Evolutionary conservation across 176 grass and related monocot species (phyloP).

Genomic region (Puya raimondii): DNA sequence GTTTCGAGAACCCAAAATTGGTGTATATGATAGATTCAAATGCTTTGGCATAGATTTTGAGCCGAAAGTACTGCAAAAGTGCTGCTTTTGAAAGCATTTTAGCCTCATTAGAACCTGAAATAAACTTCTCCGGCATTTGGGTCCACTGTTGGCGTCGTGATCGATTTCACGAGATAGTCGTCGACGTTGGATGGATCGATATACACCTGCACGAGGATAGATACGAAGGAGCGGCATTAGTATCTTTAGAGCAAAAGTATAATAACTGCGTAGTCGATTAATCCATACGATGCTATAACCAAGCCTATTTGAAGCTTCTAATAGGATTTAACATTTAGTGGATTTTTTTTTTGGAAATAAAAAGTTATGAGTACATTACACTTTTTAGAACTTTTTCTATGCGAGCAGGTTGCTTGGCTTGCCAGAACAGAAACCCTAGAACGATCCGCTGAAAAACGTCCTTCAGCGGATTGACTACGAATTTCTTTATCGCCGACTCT

Average conservation of each 20-base stretch:
- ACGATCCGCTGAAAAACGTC: slow-evolving; percentile 57
- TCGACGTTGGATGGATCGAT: slow-evolving; percentile 66
- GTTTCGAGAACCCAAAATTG: too few species aligned
- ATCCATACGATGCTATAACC: too few species aligned
- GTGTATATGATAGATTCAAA: too few species aligned
- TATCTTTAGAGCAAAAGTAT: too few species aligned
- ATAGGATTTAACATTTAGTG: too few species aligned
- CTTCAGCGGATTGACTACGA: slow-evolving; percentile 61
- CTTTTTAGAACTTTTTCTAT: slow-evolving; percentile 86
- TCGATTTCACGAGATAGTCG: slow-evolving; percentile 70
- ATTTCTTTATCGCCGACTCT: slow-evolving; percentile 32
- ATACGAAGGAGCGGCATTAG: too few species aligned
- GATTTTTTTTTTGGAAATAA: neutral
- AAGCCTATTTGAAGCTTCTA: too few species aligned
- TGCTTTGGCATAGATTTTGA: too few species aligned
- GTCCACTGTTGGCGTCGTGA: slow-evolving; percentile 65
- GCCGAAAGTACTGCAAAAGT: too few species aligned
- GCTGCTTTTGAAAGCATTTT: too few species aligned
- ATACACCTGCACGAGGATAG: slow-evolving; percentile 45
- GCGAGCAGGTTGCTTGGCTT: slow-evolving; percentile 85
- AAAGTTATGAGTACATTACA: slow-evolving; percentile 26
- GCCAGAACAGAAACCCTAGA: slow-evolving; percentile 80
- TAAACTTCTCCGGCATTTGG: slow-evolving; percentile 93
- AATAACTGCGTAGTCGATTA: too few species aligned
- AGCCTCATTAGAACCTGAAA: slow-evolving; percentile 30